phyloP scores from a whole-genome alignment of 257 asterid genomes.

The Scutellaria minor region DNA sequence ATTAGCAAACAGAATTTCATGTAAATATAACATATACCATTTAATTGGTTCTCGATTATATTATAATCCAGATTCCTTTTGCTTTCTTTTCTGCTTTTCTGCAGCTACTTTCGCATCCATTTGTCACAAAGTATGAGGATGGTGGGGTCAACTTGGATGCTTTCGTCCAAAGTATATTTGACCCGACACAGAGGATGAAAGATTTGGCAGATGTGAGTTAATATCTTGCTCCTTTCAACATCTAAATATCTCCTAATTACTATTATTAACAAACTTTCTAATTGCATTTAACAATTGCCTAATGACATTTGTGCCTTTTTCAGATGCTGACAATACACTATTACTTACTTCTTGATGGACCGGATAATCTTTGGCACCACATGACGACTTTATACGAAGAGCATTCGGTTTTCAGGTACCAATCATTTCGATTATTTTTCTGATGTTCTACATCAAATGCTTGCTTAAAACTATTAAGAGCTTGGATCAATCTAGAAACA shows the following conservation, averaged over 20 bases:
- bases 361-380: constrained; percentile 93
- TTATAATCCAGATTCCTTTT: not conserved
- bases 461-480: constrained; percentile 19
- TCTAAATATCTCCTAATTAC: not conserved
- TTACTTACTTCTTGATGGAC: constrained; percentile 87
- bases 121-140: constrained; percentile 64
- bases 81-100: constrained; percentile 18
- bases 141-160: constrained; percentile 72
- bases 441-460: not conserved
- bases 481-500: not conserved
- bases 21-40: not conserved
- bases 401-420: constrained; percentile 75
- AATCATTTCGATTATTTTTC: constrained; percentile 11
- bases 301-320: constrained; percentile 25
- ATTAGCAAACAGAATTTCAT: not conserved
- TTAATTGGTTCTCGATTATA: not conserved
- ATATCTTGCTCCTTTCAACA: constrained; percentile 21
- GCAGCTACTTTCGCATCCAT: constrained; percentile 95
- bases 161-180: constrained; percentile 81
- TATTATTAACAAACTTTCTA: not conserved
- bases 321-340: constrained; percentile 98
- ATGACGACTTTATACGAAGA: constrained; percentile 67
- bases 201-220: constrained; percentile 95
- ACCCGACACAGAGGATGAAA: constrained; percentile 87
- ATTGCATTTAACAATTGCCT: constrained; percentile 15